Percentiles rank a stretch among this genome's conserved stretches.
Evolutionary conservation across 2,329 filamentous ascomycete species (phyloP).

Genomic region (Talaromyces albobiverticillius): DNA sequence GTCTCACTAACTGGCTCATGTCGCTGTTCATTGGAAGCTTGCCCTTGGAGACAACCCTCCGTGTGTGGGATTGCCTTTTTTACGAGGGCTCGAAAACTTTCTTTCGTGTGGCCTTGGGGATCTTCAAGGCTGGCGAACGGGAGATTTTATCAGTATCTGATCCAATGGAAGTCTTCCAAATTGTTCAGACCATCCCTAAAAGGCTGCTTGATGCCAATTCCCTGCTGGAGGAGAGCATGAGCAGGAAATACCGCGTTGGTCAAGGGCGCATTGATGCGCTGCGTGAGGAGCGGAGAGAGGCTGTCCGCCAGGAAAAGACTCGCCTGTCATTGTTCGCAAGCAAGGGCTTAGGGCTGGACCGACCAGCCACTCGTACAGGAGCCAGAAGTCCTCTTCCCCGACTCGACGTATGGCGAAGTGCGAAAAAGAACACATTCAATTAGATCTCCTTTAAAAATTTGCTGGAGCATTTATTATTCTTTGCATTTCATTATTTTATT

Average conservation of each 20-base stretch:
- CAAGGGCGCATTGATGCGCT: conserved; percentile 78
- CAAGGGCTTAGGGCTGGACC: conserved; percentile 19
- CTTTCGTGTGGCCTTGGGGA: conserved; percentile 83
- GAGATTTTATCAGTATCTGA: conserved; percentile 78
- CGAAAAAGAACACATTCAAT: conserved; percentile 15
- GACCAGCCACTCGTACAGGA: conserved; percentile 14
- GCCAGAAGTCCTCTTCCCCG: conserved; percentile 15
- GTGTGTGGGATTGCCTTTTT: conserved; percentile 94
- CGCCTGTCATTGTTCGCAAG: conserved; percentile 35
- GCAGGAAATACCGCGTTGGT: conserved; percentile 73
- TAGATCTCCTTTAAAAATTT: background rate
- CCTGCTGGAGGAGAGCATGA: conserved; percentile 79
- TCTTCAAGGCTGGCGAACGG: conserved; percentile 83
- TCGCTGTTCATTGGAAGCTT: conserved; percentile 90
- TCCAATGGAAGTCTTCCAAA: conserved; percentile 93
- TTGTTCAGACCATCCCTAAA: conserved; percentile 83
- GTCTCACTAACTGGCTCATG: conserved; percentile 97
- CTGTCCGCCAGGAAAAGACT: conserved; percentile 40
- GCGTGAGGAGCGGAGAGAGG: conserved; percentile 63
- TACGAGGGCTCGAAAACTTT: conserved; percentile 93
- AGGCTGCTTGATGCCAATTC: conserved; percentile 76
- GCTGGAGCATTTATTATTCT: background rate
- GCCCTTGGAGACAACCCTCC: conserved; percentile 84
- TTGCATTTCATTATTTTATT: background rate
- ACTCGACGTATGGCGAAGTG: conserved; percentile 12